Evolutionary conservation across 768 basidiomycete species (phyloP).

Genomic region (Ramaria rubella): DNA sequence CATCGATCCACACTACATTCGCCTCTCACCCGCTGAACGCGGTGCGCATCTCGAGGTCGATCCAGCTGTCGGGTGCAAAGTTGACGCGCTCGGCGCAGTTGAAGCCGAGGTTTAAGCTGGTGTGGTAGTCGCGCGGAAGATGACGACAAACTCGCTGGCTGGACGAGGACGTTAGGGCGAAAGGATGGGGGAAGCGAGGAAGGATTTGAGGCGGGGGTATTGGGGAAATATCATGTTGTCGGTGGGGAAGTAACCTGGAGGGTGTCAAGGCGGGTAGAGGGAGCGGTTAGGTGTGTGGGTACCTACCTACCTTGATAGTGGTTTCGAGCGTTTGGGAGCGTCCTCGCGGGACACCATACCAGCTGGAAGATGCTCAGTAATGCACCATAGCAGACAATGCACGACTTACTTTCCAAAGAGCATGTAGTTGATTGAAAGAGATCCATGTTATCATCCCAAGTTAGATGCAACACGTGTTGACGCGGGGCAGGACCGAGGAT

Average conservation of each 20-base stretch:
- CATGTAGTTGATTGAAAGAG: constrained; percentile 97
- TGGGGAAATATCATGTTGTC: constrained; percentile 83
- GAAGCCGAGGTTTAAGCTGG: constrained; percentile 92
- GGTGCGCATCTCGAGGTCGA: constrained; percentile 80
- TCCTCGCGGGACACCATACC: constrained; percentile 93
- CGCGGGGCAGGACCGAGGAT: constrained; percentile 80
- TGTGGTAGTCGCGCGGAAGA: constrained; percentile 91
- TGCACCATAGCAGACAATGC: background rate
- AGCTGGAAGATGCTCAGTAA: constrained; percentile 34
- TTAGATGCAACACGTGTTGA: constrained; percentile 95
- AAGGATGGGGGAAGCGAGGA: constrained; percentile 84
- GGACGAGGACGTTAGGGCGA: constrained; percentile 80
- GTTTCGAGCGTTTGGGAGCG: constrained; percentile 78
- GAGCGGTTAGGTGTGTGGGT: background rate
- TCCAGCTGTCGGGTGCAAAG: constrained; percentile 92
- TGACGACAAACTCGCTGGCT: constrained; percentile 96
- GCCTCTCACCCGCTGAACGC: constrained; percentile 65
- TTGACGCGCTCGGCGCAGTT: constrained; percentile 98
- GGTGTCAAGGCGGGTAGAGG: constrained; percentile 9
- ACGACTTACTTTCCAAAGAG: constrained; percentile 73
- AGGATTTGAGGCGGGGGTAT: constrained; percentile 94
- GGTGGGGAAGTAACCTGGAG: constrained; percentile 78
- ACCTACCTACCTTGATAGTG: constrained; percentile 78
- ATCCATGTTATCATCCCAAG: constrained; percentile 99
- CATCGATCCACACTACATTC: constrained; percentile 6